Evolutionary conservation across 805 yeast species (phyloP), one percentile per base, ranked within the genome.

Genomic region (Candida khao-thaluensis): DNA sequence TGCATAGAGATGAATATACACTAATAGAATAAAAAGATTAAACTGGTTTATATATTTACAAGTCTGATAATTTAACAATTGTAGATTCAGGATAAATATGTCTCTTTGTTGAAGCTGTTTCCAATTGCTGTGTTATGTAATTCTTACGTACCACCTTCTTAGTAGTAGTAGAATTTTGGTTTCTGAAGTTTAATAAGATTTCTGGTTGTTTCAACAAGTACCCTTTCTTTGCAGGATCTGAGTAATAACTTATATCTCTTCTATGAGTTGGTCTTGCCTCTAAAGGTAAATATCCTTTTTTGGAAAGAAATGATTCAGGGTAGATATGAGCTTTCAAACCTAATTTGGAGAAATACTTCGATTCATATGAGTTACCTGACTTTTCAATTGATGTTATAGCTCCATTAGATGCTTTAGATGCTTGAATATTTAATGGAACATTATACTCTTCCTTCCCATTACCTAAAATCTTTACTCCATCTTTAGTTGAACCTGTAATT

Each of bases 241-340:
- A 77, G 66, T 93, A 91, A 62, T 72, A 87, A 42, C 78, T 79
- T 41, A 91, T 81, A 54, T 84, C 88, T 62, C 86, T 83, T 64
- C 85, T 79, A 51, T 77, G 80, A 7, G 82, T 83, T 10, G 99
- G 99, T 61, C 89, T 79, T 1, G 97, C 89, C 37, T 77, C 81
- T 48, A 87, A 59, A 31, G 98, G 98, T 11, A 90, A 60, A 48
- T 88, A 79, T 12, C 95, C 95, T 55, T 79, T 81, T 52, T 74
- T 83, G 47, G 71, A 61, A 34, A 85, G 59, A 51, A 81, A 84
- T 60, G 81, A 71, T 33, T 78, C 75, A 8, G 98, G 97, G 32
- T 81, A 63, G 27, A 87, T 69, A 53, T 88, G 93, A 3, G 88
- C 91, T 52, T 78, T 71, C 53, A 85, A 75, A 3, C 86, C 82